These are phyloP conservation scores for Casuarina cunninghamiana DNA, from an alignment of 306 rosid species.

Conservation along the genomic window DNA sequence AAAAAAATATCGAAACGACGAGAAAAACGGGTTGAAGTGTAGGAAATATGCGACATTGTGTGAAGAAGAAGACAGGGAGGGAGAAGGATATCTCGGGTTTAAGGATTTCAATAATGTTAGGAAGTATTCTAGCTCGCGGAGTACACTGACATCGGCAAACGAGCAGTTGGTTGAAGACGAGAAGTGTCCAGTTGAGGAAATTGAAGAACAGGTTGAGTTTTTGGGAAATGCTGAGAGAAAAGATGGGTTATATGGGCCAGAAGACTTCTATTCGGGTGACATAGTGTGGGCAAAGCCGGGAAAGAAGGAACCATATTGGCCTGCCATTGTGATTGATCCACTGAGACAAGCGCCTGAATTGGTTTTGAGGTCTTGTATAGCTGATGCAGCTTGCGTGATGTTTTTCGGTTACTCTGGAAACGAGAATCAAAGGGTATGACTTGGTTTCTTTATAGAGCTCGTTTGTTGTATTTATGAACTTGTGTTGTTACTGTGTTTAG, in stretches of 20 bases:
- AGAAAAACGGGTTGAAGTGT: constrained; percentile 40
- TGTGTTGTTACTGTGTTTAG: constrained; percentile 14
- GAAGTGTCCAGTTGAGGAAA: constrained; percentile 41
- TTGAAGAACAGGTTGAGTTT: constrained; percentile 41
- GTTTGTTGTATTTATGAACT: constrained; percentile 20
- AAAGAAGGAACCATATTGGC: constrained; percentile 96
- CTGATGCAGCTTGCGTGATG: constrained; percentile 98
- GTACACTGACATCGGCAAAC: constrained; percentile 40
- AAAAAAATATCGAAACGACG: constrained; percentile 41
- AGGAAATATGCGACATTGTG: constrained; percentile 57
- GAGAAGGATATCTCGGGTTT: constrained; percentile 22
- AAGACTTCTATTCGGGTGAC: constrained; percentile 88
- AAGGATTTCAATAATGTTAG: constrained; percentile 41
- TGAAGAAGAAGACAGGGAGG: constrained; percentile 38
- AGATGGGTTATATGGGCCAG: constrained; percentile 79
- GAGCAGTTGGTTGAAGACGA: constrained; percentile 48
- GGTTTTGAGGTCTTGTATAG: constrained; percentile 83
- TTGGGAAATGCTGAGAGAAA: constrained; percentile 37
- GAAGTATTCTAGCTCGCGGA: constrained; percentile 47
- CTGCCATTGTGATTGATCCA: constrained; percentile 97
- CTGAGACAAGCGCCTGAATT: constrained; percentile 88
- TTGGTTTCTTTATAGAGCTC: constrained; percentile 25
- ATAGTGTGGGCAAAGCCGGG: constrained; percentile 99
- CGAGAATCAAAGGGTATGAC: constrained; percentile 77
- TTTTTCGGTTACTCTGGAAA: constrained; percentile 85